These are phyloP conservation scores for Ogataea wickerhamii DNA, from an alignment of 805 yeast genomes.

Conservation along the genomic window DNA sequence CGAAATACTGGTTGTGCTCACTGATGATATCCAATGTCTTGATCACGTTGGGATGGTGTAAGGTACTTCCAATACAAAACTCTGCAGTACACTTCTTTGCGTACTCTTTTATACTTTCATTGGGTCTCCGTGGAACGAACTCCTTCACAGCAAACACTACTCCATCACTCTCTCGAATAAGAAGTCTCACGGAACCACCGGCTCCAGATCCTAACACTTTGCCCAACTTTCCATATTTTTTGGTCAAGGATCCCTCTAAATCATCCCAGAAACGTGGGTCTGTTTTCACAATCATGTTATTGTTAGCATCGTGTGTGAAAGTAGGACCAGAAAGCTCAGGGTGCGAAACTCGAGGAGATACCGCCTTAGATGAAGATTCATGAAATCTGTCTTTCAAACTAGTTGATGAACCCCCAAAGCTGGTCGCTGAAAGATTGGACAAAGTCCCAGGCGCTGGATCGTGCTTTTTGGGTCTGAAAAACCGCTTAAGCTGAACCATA, in stretches of 20 bases:
- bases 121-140: constrained; percentile 67
- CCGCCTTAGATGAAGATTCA: constrained; percentile 16
- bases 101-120: constrained; percentile 70
- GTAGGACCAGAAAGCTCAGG: constrained; percentile 31
- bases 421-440: constrained; percentile 17
- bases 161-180: constrained; percentile 64
- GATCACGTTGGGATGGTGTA: constrained; percentile 78
- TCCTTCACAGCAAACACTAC: constrained; percentile 81
- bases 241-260: constrained; percentile 49
- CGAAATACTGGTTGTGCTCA: constrained; percentile 67
- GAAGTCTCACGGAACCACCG: constrained; percentile 78
- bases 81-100: constrained; percentile 89
- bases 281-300: constrained; percentile 38
- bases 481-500: constrained; percentile 70
- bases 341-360: constrained; percentile 21
- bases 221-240: constrained; percentile 70
- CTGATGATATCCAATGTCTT: constrained; percentile 72
- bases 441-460: constrained; percentile 15
- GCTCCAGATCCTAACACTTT: constrained; percentile 82
- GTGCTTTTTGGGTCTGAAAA: constrained; percentile 54
- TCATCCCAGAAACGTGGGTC: constrained; percentile 41
- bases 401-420: constrained; percentile 1
- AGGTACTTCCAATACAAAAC: constrained; percentile 78
- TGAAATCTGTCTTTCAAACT: constrained; percentile 2
- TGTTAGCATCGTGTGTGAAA: constrained; percentile 38